Evolutionary conservation across 129 eudicot genomes (phyloP).

Genomic region (Mikania micrantha): DNA sequence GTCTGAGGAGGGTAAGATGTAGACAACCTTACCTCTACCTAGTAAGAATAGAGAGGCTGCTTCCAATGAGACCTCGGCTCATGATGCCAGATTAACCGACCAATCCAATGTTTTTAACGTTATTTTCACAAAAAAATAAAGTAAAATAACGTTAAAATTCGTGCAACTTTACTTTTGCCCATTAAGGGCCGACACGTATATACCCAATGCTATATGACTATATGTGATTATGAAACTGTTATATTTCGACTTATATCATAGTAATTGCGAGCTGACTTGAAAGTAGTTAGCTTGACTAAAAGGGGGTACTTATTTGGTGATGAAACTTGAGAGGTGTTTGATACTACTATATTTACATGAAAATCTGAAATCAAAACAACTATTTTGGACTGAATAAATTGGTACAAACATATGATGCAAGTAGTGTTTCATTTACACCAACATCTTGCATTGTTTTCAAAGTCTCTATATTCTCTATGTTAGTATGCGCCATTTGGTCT

Average conservation of each 20-base stretch:
- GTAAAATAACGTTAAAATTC: no score
- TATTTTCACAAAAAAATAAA: no score
- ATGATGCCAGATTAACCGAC: no score
- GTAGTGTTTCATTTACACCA: background rate
- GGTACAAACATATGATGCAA: slow-evolving; percentile 11
- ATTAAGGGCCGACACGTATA: no score
- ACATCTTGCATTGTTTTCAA: background rate
- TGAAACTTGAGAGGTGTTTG: no score
- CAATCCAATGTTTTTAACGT: no score
- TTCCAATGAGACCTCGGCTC: no score
- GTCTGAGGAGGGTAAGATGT: no score
- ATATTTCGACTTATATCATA: background rate
- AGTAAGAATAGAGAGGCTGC: no score
- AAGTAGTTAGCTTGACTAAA: background rate
- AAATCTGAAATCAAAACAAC: background rate
- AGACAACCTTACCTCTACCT: no score
- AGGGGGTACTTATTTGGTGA: background rate
- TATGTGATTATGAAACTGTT: background rate
- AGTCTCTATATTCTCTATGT: background rate
- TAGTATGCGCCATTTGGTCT: background rate
- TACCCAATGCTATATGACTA: no score
- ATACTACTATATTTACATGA: background rate
- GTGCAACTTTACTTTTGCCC: no score
- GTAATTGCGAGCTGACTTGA: background rate
- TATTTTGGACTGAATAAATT: background rate